Conservation (phyloP, 441 rosid species). For the Pelargonium hybrid region DNA sequence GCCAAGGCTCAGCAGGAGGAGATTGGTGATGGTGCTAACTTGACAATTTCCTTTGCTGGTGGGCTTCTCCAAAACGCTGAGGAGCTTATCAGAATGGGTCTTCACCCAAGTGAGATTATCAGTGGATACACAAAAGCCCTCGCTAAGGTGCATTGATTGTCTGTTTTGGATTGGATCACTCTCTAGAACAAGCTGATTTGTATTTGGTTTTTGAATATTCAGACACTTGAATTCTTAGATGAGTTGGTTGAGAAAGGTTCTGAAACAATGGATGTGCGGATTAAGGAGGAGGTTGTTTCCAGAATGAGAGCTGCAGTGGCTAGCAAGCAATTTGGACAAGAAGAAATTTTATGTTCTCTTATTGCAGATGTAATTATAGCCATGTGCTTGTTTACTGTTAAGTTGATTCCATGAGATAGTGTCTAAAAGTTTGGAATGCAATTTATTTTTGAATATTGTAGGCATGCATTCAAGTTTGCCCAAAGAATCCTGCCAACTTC, state of each 20-base stretch:
- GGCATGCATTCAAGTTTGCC: slow-evolving; percentile 99
- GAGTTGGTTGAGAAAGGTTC: slow-evolving; percentile 82
- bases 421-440: not conserved
- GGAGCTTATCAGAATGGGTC: slow-evolving; percentile 86
- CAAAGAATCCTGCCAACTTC: slow-evolving; percentile 82
- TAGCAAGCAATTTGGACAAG: slow-evolving; percentile 94
- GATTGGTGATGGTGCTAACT: slow-evolving; percentile 93
- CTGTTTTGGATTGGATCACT: not conserved
- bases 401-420: not conserved
- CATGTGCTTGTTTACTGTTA: not conserved
- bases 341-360: slow-evolving; percentile 61
- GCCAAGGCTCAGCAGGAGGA: slow-evolving; percentile 96
- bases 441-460: slow-evolving; percentile 9
- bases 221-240: slow-evolving; percentile 58
- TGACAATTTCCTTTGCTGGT: slow-evolving; percentile 84
- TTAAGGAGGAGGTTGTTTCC: slow-evolving; percentile 55
- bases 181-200: not conserved
- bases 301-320: slow-evolving; percentile 97
- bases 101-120: slow-evolving; percentile 92
- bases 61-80: slow-evolving; percentile 91
- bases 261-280: slow-evolving; percentile 87
- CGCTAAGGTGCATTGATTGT: slow-evolving; percentile 31
- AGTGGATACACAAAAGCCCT: slow-evolving; percentile 77
- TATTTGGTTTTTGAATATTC: not conserved
- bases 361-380: slow-evolving; percentile 59